These are phyloP conservation scores for Pichia exigua DNA, from an alignment of 805 yeast genomes.

Conservation along the genomic window DNA sequence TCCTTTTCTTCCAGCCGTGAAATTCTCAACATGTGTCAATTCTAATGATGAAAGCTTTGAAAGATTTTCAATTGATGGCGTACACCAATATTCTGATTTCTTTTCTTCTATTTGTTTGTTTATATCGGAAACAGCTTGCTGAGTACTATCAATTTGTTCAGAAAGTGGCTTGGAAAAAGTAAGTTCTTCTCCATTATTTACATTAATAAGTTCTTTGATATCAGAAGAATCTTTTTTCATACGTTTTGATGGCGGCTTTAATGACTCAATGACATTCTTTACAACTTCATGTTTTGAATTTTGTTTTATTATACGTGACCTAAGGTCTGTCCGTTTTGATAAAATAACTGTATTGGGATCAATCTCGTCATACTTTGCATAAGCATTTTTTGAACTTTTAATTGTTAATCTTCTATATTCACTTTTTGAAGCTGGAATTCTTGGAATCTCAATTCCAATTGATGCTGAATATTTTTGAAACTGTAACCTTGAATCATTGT, in stretches of 20 bases:
- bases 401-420: constrained; percentile 23
- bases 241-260: constrained; percentile 6
- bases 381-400: constrained; percentile 21
- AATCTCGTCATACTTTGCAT: constrained; percentile 23
- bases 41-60: constrained; percentile 36
- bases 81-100: constrained; percentile 55
- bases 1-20: constrained; percentile 60
- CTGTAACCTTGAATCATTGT: background rate
- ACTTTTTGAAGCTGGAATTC: constrained; percentile 13
- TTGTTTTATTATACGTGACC: too few relatives aligned
- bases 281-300: background rate
- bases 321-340: constrained; percentile 6
- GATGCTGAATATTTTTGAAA: background rate
- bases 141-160: background rate
- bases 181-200: background rate
- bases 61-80: constrained; percentile 52
- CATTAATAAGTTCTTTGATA: too few relatives aligned
- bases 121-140: background rate
- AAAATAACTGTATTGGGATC: constrained; percentile 25
- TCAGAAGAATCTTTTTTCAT: background rate
- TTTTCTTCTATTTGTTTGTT: background rate
- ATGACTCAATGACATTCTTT: background rate
- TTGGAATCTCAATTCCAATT: background rate
- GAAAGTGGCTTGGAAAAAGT: constrained; percentile 2
- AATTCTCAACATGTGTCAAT: constrained; percentile 49